These are phyloP conservation scores for Aspergillus sp. DNA, from an alignment of 2,329 filamentous ascomycete species.

Conservation along the genomic window DNA sequence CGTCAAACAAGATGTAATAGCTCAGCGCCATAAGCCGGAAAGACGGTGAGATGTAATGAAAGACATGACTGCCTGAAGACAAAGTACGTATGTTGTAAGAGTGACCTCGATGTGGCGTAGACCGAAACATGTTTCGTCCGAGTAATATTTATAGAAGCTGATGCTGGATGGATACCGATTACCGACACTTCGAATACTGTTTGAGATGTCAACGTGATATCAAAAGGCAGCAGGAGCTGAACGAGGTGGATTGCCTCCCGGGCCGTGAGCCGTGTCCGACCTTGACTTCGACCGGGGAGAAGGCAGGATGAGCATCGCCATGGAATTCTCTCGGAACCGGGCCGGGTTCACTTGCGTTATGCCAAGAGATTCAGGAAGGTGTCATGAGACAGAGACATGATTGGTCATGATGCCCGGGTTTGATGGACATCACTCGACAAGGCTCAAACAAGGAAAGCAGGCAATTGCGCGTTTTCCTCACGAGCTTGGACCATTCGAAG, in stretches of 20 bases:
- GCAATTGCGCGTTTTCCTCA: neutral
- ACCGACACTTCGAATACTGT: neutral
- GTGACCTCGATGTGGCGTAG: neutral
- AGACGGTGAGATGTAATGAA: too few species aligned
- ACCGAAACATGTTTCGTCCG: neutral
- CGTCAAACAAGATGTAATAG: too few species aligned
- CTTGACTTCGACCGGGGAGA: neutral
- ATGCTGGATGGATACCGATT: neutral
- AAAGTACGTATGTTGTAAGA: too few species aligned
- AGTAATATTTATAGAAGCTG: neutral
- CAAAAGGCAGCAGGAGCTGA: neutral
- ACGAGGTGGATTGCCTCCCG: neutral
- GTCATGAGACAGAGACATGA: slow-evolving; percentile 1
- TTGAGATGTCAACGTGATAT: neutral
- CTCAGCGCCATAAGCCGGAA: too few species aligned
- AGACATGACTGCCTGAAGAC: too few species aligned
- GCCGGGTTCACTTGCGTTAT: neutral
- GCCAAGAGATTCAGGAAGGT: slow-evolving; percentile 4
- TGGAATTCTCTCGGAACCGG: neutral
- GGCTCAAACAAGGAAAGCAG: neutral
- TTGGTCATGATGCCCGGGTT: neutral
- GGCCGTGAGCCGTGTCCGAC: neutral
- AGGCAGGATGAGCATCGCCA: neutral
- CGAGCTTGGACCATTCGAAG: neutral
- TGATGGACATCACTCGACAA: neutral